Conservation (phyloP, 2,329 filamentous ascomycete genomes). For the Akanthomyces dipterigenus region DNA sequence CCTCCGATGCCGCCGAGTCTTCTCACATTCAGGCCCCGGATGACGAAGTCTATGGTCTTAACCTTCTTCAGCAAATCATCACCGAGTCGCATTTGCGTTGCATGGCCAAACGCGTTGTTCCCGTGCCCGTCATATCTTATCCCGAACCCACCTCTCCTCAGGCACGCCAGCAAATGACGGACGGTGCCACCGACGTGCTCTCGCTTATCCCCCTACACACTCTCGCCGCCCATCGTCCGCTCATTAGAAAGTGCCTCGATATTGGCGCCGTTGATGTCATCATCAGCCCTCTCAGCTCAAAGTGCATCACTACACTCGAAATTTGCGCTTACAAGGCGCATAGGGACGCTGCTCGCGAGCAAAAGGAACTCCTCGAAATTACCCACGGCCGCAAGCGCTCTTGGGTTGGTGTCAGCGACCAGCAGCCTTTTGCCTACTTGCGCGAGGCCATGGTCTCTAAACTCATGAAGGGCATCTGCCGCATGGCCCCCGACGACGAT, state of each 20-base stretch:
- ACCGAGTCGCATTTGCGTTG: conserved; percentile 51
- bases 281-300: conserved; percentile 67
- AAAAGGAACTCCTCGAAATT: conserved; percentile 63
- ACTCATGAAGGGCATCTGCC: conserved; percentile 84
- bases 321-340: conserved; percentile 79
- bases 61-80: conserved; percentile 48
- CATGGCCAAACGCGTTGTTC: conserved; percentile 49
- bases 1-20: conserved; percentile 29
- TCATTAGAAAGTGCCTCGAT: conserved; percentile 70
- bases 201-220: conserved; percentile 15
- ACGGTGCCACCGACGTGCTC: conserved; percentile 31
- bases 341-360: conserved; percentile 67
- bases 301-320: conserved; percentile 67
- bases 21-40: conserved; percentile 35
- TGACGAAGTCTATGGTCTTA: conserved; percentile 49
- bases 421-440: conserved; percentile 82
- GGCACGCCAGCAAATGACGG: conserved; percentile 28
- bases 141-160: conserved; percentile 23
- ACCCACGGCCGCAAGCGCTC: conserved; percentile 76
- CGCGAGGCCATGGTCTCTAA: conserved; percentile 90
- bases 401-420: conserved; percentile 82
- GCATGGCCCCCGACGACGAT: conserved; percentile 56
- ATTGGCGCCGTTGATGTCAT: conserved; percentile 83
- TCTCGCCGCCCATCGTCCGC: conserved; percentile 27
- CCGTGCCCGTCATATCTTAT: conserved; percentile 46